phyloP scores from a whole-genome alignment of 495 filamentous ascomycete species.

The Talaromyces borbonicus region DNA sequence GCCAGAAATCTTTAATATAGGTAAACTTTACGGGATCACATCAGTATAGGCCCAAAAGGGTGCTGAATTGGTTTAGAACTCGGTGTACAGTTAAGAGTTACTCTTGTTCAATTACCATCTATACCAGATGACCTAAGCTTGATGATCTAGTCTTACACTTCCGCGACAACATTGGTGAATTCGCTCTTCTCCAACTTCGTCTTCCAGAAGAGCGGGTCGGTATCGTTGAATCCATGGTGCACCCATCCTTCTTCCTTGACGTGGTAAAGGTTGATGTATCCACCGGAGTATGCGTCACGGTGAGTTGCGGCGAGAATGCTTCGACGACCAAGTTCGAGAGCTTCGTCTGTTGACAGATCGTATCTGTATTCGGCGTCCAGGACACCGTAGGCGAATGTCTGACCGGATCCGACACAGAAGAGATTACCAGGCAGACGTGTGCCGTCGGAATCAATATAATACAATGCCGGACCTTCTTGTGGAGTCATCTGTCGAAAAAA shows the following conservation, averaged over 20 bases:
- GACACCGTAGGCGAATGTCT: slow-evolving; percentile 98
- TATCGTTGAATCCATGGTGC: slow-evolving; percentile 93
- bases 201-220: slow-evolving; percentile 97
- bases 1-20: too few species aligned
- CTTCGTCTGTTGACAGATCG: slow-evolving; percentile 75
- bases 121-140: too few species aligned
- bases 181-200: slow-evolving; percentile 96
- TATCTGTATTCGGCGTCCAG: slow-evolving; percentile 91
- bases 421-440: slow-evolving; percentile 87
- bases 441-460: slow-evolving; percentile 98
- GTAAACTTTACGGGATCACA: too few species aligned
- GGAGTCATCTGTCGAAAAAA: slow-evolving; percentile 57
- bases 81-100: too few species aligned
- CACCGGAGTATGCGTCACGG: slow-evolving; percentile 94
- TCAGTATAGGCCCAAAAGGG: too few species aligned
- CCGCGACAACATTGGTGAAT: slow-evolving; percentile 90
- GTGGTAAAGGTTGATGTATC: slow-evolving; percentile 97
- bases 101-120: too few species aligned
- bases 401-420: slow-evolving; percentile 95
- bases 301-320: slow-evolving; percentile 97
- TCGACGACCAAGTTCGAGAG: slow-evolving; percentile 78
- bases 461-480: slow-evolving; percentile 91
- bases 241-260: slow-evolving; percentile 98
- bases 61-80: too few species aligned
- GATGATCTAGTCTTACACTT: too few species aligned